Evolutionary conservation across 2,329 filamentous ascomycete species (phyloP).

Genomic region (Neonectria neomacrospora): DNA sequence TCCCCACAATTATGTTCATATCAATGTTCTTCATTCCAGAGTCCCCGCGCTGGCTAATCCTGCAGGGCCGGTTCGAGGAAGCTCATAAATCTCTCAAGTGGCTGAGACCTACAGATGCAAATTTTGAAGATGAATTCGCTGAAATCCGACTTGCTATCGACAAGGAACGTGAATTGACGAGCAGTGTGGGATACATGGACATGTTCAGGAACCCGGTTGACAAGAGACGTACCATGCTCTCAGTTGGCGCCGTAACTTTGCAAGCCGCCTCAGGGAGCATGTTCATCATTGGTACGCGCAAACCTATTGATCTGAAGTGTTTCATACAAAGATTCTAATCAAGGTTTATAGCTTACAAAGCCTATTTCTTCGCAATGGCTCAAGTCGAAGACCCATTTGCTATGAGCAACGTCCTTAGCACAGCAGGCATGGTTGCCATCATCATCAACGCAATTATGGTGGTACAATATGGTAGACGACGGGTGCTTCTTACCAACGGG

Average conservation of each 20-base stretch:
- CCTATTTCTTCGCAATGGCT: slow-evolving; percentile 41
- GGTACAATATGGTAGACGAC: slow-evolving; percentile 34
- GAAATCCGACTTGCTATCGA: slow-evolving; percentile 35
- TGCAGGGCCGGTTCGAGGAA: slow-evolving; percentile 36
- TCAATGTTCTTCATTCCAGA: slow-evolving; percentile 36
- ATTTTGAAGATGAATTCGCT: slow-evolving; percentile 27
- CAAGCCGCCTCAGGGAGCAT: slow-evolving; percentile 39
- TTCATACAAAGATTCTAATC: accelerated
- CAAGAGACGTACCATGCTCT: slow-evolving; percentile 33
- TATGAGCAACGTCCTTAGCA: slow-evolving; percentile 41
- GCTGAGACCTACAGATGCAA: slow-evolving; percentile 24
- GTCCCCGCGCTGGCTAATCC: slow-evolving; percentile 38
- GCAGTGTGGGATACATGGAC: slow-evolving; percentile 28
- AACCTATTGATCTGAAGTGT: accelerated
- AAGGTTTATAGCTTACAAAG: slow-evolving; percentile 32
- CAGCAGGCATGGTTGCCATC: slow-evolving; percentile 34
- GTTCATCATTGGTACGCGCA: slow-evolving; percentile 38
- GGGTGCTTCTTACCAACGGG: slow-evolving; percentile 25
- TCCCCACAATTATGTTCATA: slow-evolving; percentile 28
- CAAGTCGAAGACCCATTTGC: slow-evolving; percentile 37
- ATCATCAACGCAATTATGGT: slow-evolving; percentile 38
- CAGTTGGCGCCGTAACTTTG: slow-evolving; percentile 30
- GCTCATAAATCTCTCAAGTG: slow-evolving; percentile 31
- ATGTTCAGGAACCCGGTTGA: slow-evolving; percentile 38
- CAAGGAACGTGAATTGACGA: slow-evolving; percentile 24